These are phyloP conservation scores for Penicillium sclerotigenum DNA, from an alignment of 2,329 filamentous ascomycete species.

Conservation along the genomic window DNA sequence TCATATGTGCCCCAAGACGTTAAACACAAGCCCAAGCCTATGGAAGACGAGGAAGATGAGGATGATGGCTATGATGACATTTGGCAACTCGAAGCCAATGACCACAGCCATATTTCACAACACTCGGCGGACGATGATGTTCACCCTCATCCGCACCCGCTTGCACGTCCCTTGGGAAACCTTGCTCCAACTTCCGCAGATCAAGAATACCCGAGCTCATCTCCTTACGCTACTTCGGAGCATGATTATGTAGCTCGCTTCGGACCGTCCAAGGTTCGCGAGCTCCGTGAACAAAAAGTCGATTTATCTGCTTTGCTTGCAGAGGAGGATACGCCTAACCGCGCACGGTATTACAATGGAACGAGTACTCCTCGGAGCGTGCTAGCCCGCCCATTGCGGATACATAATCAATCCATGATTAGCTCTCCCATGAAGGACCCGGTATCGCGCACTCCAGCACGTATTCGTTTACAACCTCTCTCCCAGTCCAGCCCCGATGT, in stretches of 20 bases:
- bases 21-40: constrained; percentile 12
- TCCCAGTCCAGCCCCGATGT: constrained; percentile 26
- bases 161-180: constrained; percentile 34
- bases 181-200: constrained; percentile 24
- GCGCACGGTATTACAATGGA: constrained; percentile 36
- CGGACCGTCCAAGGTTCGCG: constrained; percentile 33
- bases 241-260: constrained; percentile 28
- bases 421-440: constrained; percentile 13
- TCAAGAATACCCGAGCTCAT: constrained; percentile 25
- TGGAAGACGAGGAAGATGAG: constrained; percentile 14
- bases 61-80: constrained; percentile 46
- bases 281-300: constrained; percentile 36
- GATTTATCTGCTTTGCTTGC: constrained; percentile 35
- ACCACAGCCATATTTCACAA: constrained; percentile 34
- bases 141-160: constrained; percentile 22
- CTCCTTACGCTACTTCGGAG: constrained; percentile 31
- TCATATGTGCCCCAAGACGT: background rate
- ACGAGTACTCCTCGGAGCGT: constrained; percentile 31
- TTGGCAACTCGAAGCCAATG: constrained; percentile 47
- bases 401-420: constrained; percentile 12
- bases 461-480: constrained; percentile 23
- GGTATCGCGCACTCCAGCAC: constrained; percentile 19
- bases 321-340: constrained; percentile 37
- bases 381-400: constrained; percentile 15
- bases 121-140: constrained; percentile 23